phyloP scores from a whole-genome alignment of 2,329 filamentous ascomycete species.

The Colletotrichum sansevieriae region DNA sequence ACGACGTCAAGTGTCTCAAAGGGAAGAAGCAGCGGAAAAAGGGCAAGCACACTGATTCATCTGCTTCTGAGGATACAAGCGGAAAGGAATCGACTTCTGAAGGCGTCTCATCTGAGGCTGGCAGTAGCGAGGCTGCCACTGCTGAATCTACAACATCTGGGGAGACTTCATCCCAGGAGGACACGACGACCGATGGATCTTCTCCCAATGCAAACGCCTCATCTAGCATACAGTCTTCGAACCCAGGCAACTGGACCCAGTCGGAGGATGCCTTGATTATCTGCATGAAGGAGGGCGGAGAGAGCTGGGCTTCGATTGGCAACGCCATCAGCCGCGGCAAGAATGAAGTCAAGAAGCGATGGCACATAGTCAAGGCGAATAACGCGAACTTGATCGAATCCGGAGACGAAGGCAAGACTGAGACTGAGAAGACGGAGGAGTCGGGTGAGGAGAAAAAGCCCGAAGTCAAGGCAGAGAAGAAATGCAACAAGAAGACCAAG shows the following conservation, averaged over 20 bases:
- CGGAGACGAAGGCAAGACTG: constrained; percentile 10
- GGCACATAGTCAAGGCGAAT: constrained; percentile 49
- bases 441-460: constrained; percentile 24
- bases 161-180: constrained; percentile 25
- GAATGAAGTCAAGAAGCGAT: constrained; percentile 50
- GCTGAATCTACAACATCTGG: constrained; percentile 18
- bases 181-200: constrained; percentile 7
- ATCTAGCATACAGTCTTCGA: constrained; percentile 13
- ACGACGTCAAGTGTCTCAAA: background rate
- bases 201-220: constrained; percentile 4
- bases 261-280: constrained; percentile 53
- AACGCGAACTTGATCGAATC: constrained; percentile 29
- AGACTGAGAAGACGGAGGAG: constrained; percentile 2
- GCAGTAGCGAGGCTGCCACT: background rate
- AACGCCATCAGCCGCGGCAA: constrained; percentile 46
- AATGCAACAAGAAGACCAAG: background rate
- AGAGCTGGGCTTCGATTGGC: constrained; percentile 50
- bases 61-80: constrained; percentile 7
- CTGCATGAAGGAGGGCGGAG: constrained; percentile 50
- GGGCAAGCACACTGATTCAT: constrained; percentile 12
- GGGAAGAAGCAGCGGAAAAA: constrained; percentile 6
- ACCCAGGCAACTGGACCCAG: constrained; percentile 47
- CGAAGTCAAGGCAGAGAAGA: constrained; percentile 13
- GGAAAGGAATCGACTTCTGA: constrained; percentile 1
- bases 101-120: constrained; percentile 11